Conservation (phyloP, 2,329 filamentous ascomycete species). For the Ceratocystis huliohia region DNA sequence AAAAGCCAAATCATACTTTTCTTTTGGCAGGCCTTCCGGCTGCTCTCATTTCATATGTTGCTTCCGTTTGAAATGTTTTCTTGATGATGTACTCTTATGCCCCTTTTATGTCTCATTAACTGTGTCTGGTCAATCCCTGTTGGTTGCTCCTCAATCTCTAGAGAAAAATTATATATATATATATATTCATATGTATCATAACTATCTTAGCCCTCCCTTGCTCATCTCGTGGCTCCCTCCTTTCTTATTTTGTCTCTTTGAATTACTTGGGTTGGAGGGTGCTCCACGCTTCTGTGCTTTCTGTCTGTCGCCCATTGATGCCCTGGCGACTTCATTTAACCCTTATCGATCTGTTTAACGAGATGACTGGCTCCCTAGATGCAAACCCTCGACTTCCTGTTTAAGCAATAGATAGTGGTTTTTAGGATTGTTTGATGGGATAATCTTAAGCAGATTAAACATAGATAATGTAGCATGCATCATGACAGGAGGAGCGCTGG, state of each 20-base stretch:
- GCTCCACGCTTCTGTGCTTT: no score
- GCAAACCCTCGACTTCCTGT: no score
- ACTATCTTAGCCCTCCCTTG: background rate
- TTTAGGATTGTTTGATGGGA: no score
- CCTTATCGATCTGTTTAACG: no score
- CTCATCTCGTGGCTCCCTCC: background rate
- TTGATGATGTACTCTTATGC: constrained; percentile 7
- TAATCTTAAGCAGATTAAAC: background rate
- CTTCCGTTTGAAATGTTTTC: background rate
- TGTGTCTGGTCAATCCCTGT: background rate
- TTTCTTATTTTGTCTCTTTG: background rate
- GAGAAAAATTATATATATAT: background rate
- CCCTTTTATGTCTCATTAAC: background rate
- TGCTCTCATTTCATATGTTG: background rate
- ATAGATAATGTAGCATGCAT: background rate
- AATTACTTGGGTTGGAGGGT: no score
- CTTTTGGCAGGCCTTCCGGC: background rate
- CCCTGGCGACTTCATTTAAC: no score
- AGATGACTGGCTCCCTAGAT: no score
- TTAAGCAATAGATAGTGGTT: no score
- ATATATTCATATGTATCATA: background rate
- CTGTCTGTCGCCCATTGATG: no score
- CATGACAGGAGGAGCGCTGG: background rate
- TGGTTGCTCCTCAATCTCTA: background rate
- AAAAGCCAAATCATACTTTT: background rate